Base-by-base conservation (phyloP, 352 stramenopile species). In the Globisporangium nodosum region DNA sequence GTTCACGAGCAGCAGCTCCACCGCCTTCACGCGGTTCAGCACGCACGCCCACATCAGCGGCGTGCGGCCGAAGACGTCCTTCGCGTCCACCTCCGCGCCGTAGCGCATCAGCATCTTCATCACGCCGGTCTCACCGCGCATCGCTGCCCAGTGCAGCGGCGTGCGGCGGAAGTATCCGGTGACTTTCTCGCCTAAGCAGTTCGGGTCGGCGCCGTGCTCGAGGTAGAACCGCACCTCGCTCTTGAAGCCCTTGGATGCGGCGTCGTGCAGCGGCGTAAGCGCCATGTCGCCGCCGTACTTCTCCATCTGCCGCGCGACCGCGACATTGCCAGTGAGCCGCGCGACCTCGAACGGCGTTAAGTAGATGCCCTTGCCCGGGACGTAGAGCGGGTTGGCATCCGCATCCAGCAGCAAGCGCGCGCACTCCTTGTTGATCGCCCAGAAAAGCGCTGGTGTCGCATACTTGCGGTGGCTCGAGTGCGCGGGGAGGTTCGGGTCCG, bases 271-370 rank as follows among this genome's bases (percentile, higher is more conserved):
- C 24, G 84, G 84, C 24, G 84, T 94, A 3, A 94, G 55, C 13
- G 70, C 74, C n/a, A 94, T 76, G 24, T 94, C 84, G 7, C 72
- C 84, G 16, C 84, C 84, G 40, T 87, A 92, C 31, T 89, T 87
- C 42, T 90, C 79, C 60, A 94, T 88, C 40, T 85, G 75, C 11
- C 73, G 73, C 5, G 82, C 81, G 20, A 92, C 78, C 0, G 71
- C 73, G 12, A 82, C 70, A 37, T 91, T 85, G 0, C 82, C 84
- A 33, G 74, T 71, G 11, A 90, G 64, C 13, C 81, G 68, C 18
- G 81, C 81, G 37, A 91, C 71, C 64, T 92, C 78, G 62, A 87
- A 92, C 8, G 84, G 69, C 15, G 84, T 94, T 16, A 85, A 39
- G 40, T 79, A 84, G 42, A 84, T 78, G 3, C 71, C 75, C n/a